Percentiles rank a stretch among this genome's conserved stretches.
Conservation (phyloP, 1,139 yeast species). For the Kurtzmaniella quercitrusa region DNA sequence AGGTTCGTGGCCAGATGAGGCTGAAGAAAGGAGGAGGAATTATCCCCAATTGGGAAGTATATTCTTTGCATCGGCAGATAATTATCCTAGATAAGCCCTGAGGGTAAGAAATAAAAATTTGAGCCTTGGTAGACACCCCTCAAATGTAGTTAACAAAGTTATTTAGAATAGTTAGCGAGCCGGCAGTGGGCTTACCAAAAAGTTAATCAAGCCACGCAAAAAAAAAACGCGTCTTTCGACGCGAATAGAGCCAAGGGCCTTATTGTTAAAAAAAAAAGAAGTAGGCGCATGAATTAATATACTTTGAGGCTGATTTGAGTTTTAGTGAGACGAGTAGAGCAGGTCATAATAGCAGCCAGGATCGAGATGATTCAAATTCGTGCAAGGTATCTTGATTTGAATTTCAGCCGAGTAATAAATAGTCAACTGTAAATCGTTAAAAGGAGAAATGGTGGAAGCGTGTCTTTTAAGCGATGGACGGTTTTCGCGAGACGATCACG, state of each 20-base stretch:
- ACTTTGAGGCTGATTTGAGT: too few species aligned
- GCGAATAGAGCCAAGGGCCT: neutral
- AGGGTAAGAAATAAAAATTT: neutral
- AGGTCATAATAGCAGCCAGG: neutral
- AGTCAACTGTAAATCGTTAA: too few species aligned
- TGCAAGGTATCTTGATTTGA: too few species aligned
- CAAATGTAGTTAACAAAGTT: neutral
- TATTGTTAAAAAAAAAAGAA: neutral
- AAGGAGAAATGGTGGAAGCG: too few species aligned
- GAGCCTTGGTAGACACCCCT: neutral
- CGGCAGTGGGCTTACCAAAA: too few species aligned
- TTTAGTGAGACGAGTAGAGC: too few species aligned
- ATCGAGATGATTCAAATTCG: too few species aligned
- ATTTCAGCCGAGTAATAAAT: too few species aligned
- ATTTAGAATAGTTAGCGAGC: too few species aligned
- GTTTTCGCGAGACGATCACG: too few species aligned
- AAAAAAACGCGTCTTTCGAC: neutral
- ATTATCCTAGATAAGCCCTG: neutral
- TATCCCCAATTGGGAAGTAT: neutral
- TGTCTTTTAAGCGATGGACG: too few species aligned
- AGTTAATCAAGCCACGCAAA: too few species aligned
- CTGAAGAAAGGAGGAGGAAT: neutral
- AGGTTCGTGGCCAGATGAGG: neutral
- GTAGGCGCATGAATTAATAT: neutral
- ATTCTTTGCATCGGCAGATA: neutral